These are phyloP conservation scores for Fusarium concolor DNA, from an alignment of 2,329 filamentous ascomycete species.

Conservation along the genomic window DNA sequence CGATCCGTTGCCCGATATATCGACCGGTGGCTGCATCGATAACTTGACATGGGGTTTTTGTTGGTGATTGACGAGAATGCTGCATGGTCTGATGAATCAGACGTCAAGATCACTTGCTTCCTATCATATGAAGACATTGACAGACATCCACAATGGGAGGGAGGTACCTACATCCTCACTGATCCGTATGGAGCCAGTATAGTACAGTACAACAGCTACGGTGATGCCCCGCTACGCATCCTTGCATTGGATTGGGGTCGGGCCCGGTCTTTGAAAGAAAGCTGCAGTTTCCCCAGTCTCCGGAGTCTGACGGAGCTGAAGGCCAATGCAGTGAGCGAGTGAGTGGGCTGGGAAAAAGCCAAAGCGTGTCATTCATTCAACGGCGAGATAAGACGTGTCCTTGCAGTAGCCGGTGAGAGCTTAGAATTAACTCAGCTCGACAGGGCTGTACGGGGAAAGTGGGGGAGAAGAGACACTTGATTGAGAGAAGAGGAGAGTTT, in stretches of 20 bases:
- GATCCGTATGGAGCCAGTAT: not conserved
- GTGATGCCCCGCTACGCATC: slow-evolving; percentile 21
- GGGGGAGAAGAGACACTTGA: slow-evolving; percentile 9
- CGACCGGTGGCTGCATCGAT: slow-evolving; percentile 13
- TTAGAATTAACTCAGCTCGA: slow-evolving; percentile 29
- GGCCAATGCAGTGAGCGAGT: not conserved
- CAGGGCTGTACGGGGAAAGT: slow-evolving; percentile 30
- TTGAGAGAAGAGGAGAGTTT: slow-evolving; percentile 24
- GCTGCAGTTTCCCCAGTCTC: slow-evolving; percentile 36
- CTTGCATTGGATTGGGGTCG: slow-evolving; percentile 18
- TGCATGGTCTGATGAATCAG: slow-evolving; percentile 36
- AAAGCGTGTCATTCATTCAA: not conserved
- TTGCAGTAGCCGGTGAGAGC: slow-evolving; percentile 27
- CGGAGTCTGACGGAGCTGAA: slow-evolving; percentile 42
- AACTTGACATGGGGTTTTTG: slow-evolving; percentile 15
- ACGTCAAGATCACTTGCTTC: slow-evolving; percentile 20
- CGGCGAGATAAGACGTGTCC: slow-evolving; percentile 13
- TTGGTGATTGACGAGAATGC: not conserved
- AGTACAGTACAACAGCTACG: slow-evolving; percentile 3
- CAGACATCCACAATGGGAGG: not conserved
- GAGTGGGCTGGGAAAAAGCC: slow-evolving; percentile 19
- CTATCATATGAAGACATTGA: slow-evolving; percentile 35
- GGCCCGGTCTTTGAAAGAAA: not conserved
- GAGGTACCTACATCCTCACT: not conserved
- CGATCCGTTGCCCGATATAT: slow-evolving; percentile 37